phyloP scores from a whole-genome alignment of 192 early-diverging fungal species.

The Diversispora epigaea region DNA sequence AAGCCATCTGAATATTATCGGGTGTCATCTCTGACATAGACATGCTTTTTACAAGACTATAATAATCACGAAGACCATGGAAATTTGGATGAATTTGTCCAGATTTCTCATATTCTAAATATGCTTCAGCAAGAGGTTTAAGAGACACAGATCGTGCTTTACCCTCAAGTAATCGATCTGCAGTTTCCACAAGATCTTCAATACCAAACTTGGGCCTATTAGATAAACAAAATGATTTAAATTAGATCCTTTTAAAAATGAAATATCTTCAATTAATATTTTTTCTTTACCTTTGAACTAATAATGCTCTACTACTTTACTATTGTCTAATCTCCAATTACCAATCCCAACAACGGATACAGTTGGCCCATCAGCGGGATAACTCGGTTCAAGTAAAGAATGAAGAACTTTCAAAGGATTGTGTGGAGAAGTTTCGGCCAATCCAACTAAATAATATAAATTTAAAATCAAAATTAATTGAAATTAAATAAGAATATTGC shows the following conservation, averaged over 20 bases:
- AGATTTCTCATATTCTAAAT: neutral
- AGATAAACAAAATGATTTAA: too few relatives aligned
- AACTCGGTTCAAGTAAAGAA: slow-evolving; percentile 23
- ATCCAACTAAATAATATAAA: slow-evolving; percentile 1
- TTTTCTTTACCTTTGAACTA: neutral
- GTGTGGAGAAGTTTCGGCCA: slow-evolving; percentile 19
- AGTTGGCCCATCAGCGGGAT: neutral
- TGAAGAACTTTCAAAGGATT: slow-evolving; percentile 31
- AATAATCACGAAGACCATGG: slow-evolving; percentile 26
- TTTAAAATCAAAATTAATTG: neutral
- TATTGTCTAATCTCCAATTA: neutral
- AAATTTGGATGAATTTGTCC: slow-evolving; percentile 22
- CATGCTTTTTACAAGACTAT: slow-evolving; percentile 3
- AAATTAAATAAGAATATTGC: neutral
- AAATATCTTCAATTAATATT: too few relatives aligned
- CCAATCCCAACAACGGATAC: neutral
- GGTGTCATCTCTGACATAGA: neutral
- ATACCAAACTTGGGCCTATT: neutral
- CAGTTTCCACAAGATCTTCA: neutral
- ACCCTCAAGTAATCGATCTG: neutral
- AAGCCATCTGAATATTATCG: slow-evolving; percentile 17
- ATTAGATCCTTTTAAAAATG: too few relatives aligned
- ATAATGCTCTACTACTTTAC: slow-evolving; percentile 9
- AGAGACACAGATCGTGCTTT: neutral
- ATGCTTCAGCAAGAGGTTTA: neutral